Evolutionary conservation across 1,139 yeast species (phyloP), one percentile per base, ranked within the genome.

Genomic region (Blastobotrys proliferans): DNA sequence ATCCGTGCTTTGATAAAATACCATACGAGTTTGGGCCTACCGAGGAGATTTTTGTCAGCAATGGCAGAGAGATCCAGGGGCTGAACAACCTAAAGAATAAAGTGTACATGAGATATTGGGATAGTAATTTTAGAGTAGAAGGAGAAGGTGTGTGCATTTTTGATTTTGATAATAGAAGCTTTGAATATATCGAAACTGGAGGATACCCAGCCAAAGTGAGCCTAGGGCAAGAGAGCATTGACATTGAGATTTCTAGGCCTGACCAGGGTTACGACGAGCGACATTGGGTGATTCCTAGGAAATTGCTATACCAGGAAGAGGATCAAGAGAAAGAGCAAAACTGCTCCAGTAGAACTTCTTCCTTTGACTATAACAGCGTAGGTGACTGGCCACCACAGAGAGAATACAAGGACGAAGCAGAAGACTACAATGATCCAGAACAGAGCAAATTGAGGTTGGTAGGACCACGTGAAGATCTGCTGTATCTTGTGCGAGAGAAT

Each of bases 131-230:
- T 9, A 29, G 8, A 20, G 28, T 13, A 16, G 28, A 21, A 37
- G 18, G 35, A 19, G 28, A 25, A n/a, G 16, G 14, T 14, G 27
- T 35, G 30, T 38, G 42, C 11, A 25, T 38, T 11, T 13, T 38
- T 19, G 42, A 38, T 24, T 22, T 38, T 13, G 25, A 38, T 27
- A 14, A 38, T 4, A 25, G 42, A 3, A 20, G 26, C 20, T 38
- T 38, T 18, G 37, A 38, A 26, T 38, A 16, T 20, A 14, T 38
- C 20, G 32, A 38, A 9, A 33, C 27, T 11, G 25, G 28, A 3
- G 11, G 14, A 5, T 20, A 13, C 27, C 27, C 27, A 6, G 28
- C 11, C 8, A 8, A 13, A 3, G 27, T 33, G 3, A 6, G 11
- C 8, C 25, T 9, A n/a, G 13, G 20, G 2, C n/a, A 4, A 3